Evolutionary conservation across 2,329 filamentous ascomycete genomes (phyloP), one percentile per base, ranked within the genome.

Genomic region (Gnomoniopsis sp.): DNA sequence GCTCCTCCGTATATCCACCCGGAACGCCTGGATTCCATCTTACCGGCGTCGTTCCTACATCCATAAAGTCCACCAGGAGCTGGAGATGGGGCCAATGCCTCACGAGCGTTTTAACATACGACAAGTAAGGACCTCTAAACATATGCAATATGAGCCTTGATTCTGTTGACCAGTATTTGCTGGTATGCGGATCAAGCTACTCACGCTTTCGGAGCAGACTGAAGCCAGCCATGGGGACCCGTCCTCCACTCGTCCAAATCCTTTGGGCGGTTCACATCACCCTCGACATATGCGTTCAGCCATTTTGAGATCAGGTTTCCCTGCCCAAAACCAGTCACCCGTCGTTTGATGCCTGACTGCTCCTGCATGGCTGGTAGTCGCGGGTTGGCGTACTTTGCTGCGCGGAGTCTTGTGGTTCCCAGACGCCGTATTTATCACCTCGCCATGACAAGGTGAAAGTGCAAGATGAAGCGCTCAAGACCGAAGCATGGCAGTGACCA

Each of bases 51-150:
- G 62, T 64, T 14, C 62, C 61, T 7, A 59, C 55, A 6, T 61
- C 51, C 62, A 64, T 64, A 21, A 64, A 64, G 23, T 64, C 62
- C 7, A 53, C 53, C 12, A 64, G 58, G 34, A 58, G 14, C 17
- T 58, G 33, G 21, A 64, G 49, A 38, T 64, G 58, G 8, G 62
- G 62, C 59, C 59, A 61, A 22, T 21, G 26, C 2, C 14, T 15
- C 1, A 7, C 30, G 48, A 61, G n/a, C 10, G 30, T 23, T 22
- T 21, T 59, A 43, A 61, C 49, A 49, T 61, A 30, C 8, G 17
- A 53, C 55, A 59, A 46, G n/a, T 61, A 61, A 1, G 38, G 17
- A n/a, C 49, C 52, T 7, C 59, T 61, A 46, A 10, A 38, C 11
- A 22, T 10, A 41, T 23, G 34, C 3, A 21, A 22, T 6, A 7